Evolutionary conservation across 768 basidiomycete species (phyloP).

Genomic region (Lyophyllum semitale): DNA sequence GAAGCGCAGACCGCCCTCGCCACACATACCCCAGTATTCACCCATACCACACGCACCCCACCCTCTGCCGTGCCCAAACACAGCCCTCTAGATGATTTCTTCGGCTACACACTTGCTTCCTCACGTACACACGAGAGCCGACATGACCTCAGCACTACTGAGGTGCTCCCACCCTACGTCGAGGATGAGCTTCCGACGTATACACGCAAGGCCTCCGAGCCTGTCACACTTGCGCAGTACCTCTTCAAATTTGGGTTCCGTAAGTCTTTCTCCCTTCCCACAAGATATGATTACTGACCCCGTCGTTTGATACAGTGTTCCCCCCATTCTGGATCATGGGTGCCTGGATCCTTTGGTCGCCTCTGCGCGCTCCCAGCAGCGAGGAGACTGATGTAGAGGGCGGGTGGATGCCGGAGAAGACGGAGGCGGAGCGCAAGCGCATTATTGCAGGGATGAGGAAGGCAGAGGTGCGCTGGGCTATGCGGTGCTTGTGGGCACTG

Average conservation of each 20-base stretch:
- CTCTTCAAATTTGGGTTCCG: constrained; percentile 67
- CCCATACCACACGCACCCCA: constrained; percentile 20
- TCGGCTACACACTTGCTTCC: constrained; percentile 37
- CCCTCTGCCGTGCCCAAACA: constrained; percentile 13
- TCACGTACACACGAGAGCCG: constrained; percentile 41
- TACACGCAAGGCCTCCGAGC: constrained; percentile 41
- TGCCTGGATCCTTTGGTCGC: constrained; percentile 55
- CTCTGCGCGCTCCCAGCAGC: constrained; percentile 46
- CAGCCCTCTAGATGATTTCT: constrained; percentile 32
- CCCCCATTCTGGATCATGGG: constrained; percentile 65
- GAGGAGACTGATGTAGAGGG: constrained; percentile 22
- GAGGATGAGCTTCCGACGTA: constrained; percentile 41
- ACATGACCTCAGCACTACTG: constrained; percentile 36
- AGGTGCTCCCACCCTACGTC: constrained; percentile 47
- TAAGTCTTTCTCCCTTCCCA: constrained; percentile 30
- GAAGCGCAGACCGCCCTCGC: constrained; percentile 16
- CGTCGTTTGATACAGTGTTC: constrained; percentile 46
- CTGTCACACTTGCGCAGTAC: constrained; percentile 57
- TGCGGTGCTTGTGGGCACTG: constrained; percentile 56
- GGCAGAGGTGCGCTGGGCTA: constrained; percentile 58
- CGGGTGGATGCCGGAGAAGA: constrained; percentile 58
- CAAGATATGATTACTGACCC: neutral
- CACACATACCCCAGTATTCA: constrained; percentile 17
- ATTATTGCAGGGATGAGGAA: constrained; percentile 49
- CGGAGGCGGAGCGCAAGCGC: constrained; percentile 47